Conservation (phyloP, 441 rosid species). For the Jatropha multifida region DNA sequence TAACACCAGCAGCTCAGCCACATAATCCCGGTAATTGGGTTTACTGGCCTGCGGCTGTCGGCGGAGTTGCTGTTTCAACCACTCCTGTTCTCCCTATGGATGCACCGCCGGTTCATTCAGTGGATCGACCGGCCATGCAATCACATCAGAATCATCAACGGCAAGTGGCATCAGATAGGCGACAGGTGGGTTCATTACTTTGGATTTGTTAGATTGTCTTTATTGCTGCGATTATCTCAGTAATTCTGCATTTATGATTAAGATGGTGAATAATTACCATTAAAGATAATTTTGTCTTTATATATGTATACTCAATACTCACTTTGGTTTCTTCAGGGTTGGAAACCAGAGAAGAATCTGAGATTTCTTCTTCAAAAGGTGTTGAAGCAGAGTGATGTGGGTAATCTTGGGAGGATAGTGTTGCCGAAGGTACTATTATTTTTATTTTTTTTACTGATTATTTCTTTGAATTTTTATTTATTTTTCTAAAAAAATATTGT, state of each 20-base stretch:
- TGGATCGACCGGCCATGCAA: constrained; percentile 37
- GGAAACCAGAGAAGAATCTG: constrained; percentile 83
- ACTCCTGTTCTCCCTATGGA: constrained; percentile 31
- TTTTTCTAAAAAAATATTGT: background rate
- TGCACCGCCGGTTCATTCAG: constrained; percentile 18
- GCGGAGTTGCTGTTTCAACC: constrained; percentile 11
- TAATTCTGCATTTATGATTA: background rate
- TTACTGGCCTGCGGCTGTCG: constrained; percentile 48
- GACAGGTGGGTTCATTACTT: constrained; percentile 48
- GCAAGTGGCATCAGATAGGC: constrained; percentile 54
- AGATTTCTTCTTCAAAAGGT: constrained; percentile 93
- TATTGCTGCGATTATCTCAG: background rate
- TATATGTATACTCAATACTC: background rate
- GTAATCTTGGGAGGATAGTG: constrained; percentile 92
- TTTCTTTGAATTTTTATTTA: background rate
- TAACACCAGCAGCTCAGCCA: constrained; percentile 27
- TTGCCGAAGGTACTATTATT: constrained; percentile 64
- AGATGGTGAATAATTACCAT: background rate
- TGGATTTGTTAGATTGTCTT: background rate
- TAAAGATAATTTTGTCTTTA: background rate
- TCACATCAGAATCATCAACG: constrained; percentile 38
- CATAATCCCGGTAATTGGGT: constrained; percentile 51
- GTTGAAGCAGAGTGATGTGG: constrained; percentile 97
- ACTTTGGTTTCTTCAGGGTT: constrained; percentile 38
- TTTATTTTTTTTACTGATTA: background rate